Percentiles rank a stretch among this genome's conserved stretches.
These are phyloP conservation scores for Albugo candida DNA, from an alignment of 352 stramenopile species.

Conservation along the genomic window DNA sequence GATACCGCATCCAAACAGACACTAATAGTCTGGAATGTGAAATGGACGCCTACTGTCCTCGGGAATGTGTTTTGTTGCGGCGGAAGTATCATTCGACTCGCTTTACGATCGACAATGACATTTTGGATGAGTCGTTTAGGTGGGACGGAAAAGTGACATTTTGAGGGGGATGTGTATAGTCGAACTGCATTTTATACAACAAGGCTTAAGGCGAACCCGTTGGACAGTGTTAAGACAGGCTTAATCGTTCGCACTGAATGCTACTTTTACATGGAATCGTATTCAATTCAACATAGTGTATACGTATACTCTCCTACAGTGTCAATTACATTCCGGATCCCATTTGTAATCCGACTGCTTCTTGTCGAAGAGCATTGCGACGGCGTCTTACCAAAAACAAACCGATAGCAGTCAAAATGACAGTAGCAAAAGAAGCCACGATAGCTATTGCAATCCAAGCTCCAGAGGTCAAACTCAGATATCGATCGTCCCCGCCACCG, in stretches of 20 bases:
- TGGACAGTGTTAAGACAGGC: no score
- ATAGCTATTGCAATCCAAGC: slow-evolving; percentile 14
- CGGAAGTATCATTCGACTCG: slow-evolving; percentile 17
- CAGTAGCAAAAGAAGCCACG: slow-evolving; percentile 8
- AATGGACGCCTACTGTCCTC: slow-evolving; percentile 16
- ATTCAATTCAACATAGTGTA: no score
- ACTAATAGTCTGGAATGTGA: slow-evolving; percentile 31
- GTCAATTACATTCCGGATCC: no score
- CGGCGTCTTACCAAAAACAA: slow-evolving; percentile 11
- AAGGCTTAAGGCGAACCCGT: no score
- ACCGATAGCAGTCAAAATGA: slow-evolving; percentile 14
- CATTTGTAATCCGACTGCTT: no score
- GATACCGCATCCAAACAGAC: slow-evolving; percentile 19
- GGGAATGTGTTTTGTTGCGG: slow-evolving; percentile 31
- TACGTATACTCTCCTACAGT: no score
- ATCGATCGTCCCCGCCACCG: slow-evolving; percentile 20
- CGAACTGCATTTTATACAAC: no score
- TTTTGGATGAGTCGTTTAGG: no score
- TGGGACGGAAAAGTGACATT: no score
- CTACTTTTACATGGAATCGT: no score
- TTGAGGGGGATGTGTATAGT: no score
- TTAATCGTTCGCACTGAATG: no score
- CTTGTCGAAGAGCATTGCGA: background rate
- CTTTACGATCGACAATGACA: slow-evolving; percentile 15
- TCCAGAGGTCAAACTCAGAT: slow-evolving; percentile 14